phyloP scores from a whole-genome alignment of 1,284 basidiomycete genomes.

The Microbotryomycetes sp. region DNA sequence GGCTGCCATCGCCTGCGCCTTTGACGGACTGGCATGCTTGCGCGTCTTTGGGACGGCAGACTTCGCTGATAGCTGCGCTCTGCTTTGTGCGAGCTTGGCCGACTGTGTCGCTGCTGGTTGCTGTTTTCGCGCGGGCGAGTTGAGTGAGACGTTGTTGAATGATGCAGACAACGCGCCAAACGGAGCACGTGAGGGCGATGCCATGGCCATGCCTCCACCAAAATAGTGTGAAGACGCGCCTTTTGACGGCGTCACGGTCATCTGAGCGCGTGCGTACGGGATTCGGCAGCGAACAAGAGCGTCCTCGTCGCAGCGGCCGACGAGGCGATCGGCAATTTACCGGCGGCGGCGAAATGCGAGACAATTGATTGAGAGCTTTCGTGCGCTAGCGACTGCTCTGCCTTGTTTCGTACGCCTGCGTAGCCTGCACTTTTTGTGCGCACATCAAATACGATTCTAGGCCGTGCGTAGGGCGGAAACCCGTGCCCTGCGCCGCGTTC shows the following conservation, averaged over 20 bases:
- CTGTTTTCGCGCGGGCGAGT: constrained; percentile 20
- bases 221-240: not conserved
- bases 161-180: constrained; percentile 5
- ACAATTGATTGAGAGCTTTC: not conserved
- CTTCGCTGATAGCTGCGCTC: not conserved
- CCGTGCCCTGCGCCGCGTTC: too few relatives aligned
- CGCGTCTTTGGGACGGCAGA: not conserved
- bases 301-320: not conserved
- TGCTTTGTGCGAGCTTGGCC: not conserved
- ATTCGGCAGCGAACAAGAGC: not conserved
- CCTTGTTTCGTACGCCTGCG: too few relatives aligned
- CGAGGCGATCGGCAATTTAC: not conserved
- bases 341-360: not conserved
- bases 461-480: too few relatives aligned
- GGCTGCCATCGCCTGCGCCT: not conserved
- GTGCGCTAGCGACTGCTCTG: too few relatives aligned
- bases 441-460: too few relatives aligned
- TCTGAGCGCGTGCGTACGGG: not conserved
- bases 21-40: constrained; percentile 8
- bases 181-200: constrained; percentile 16
- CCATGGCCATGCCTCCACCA: too few relatives aligned
- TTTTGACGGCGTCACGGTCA: constrained; percentile 13
- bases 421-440: too few relatives aligned
- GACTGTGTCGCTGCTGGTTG: too few relatives aligned
- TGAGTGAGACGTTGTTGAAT: constrained; percentile 16